phyloP scores from a whole-genome alignment of 139 green algal genomes.

The Coelastrella sp. region DNA sequence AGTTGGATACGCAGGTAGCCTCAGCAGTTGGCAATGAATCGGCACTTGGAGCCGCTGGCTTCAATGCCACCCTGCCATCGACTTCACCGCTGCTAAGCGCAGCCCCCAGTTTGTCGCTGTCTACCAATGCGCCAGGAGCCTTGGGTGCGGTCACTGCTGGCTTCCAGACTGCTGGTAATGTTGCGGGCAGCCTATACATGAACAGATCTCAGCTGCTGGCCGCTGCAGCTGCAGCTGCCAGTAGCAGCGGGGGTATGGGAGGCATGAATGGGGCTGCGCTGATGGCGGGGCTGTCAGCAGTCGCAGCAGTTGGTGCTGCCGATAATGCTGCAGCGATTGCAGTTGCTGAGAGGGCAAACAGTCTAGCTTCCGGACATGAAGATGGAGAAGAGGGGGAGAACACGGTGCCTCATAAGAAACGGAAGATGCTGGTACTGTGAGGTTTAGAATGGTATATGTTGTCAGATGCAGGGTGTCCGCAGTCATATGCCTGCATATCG shows the following conservation, averaged over 20 bases:
- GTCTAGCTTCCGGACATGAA: background rate
- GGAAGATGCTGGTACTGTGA: constrained; percentile 56
- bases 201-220: background rate
- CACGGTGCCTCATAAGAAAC: constrained; percentile 56
- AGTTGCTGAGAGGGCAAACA: background rate
- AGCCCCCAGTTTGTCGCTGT: background rate
- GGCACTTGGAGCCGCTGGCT: background rate
- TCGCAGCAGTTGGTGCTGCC: constrained; percentile 10
- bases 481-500: too few relatives aligned
- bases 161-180: background rate
- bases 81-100: background rate
- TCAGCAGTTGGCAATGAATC: background rate
- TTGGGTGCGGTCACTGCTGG: background rate
- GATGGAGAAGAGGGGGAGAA: constrained; percentile 15
- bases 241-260: background rate
- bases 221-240: background rate
- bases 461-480: too few relatives aligned
- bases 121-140: background rate
- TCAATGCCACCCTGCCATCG: background rate
- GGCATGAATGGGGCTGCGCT: background rate
- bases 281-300: background rate
- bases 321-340: constrained; percentile 11
- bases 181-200: background rate
- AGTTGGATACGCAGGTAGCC: background rate
- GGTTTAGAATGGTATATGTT: background rate